Evolutionary conservation across 257 asterid genomes (phyloP), one percentile per base, ranked within the genome.

Genomic region (Solanum gracilifrons): DNA sequence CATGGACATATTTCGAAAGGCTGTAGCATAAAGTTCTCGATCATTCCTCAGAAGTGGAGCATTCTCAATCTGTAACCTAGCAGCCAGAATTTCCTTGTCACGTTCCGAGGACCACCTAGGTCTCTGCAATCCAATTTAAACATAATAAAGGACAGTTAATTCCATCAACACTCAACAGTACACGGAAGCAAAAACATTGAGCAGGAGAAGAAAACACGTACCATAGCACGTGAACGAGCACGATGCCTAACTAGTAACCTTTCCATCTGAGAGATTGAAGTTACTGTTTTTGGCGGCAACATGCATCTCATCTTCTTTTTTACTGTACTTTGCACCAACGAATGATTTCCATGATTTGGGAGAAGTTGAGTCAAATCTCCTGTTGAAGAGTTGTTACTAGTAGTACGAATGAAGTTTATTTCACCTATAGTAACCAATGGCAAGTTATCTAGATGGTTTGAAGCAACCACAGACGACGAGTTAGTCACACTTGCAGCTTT

Each of bases 151-250:
- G 62, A 43, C 35, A 43, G 13, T 16, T 79, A 18, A 15, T 32
- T 86, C 9, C 83, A 58, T 32, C 39, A 6, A 64, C 32, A 69
- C 36, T 41, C 32, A 9, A 48, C 37, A 69, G 16, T 55, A 58
- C 39, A 15, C 16, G 8, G 72, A 66, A 85, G 31, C 88, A 86
- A 88, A 60, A 82, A n/a, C 37, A 15, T 32, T 72, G 29, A 86
- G 23, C 25, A 39, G 55, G 51, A 62, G 69, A 16, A 23, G 71
- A 51, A 82, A 71, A 55, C 31, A 79, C 95, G 71, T 92, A 96
- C 99, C 98, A 93, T 92, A 90, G 98, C 97, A 88, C 94, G 97
- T 35, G 98, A 96, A 87, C 93, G 96, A 88, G 96, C 96, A 72
- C 94, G 98, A 86, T 94, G 88, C 5, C 91, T 92, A 89, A 90